Evolutionary conservation across 2,329 filamentous ascomycete genomes (phyloP).

Genomic region (Aspergillus sclerotialis): DNA sequence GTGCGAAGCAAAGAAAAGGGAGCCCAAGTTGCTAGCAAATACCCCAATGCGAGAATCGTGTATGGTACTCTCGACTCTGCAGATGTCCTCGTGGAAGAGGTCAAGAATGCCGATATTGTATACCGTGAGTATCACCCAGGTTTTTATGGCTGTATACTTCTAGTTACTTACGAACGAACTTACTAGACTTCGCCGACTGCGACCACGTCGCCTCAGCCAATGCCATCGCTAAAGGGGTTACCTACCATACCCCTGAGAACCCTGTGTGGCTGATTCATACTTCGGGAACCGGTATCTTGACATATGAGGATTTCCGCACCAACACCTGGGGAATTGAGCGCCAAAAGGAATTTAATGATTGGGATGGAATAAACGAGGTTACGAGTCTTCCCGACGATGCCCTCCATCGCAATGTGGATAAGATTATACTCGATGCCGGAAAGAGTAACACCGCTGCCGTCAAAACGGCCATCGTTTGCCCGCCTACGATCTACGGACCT

Average conservation of each 20-base stretch:
- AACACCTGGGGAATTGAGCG: conserved; percentile 34
- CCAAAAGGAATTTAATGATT: conserved; percentile 40
- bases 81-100: conserved; percentile 35
- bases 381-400: conserved; percentile 35
- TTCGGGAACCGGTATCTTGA: conserved; percentile 38
- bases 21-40: conserved; percentile 29
- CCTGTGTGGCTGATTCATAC: conserved; percentile 40
- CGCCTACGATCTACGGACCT: conserved; percentile 36
- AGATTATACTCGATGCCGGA: conserved; percentile 28
- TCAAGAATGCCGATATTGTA: conserved; percentile 42
- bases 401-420: conserved; percentile 34
- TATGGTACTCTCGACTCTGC: conserved; percentile 37
- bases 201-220: conserved; percentile 37
- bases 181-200: conserved; percentile 33
- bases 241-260: conserved; percentile 25
- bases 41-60: conserved; percentile 36
- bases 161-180: conserved; percentile 3
- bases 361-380: conserved; percentile 37
- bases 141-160: too few relatives aligned
- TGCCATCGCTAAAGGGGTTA: conserved; percentile 35
- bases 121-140: conserved; percentile 33
- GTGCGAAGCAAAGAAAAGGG: conserved; percentile 40
- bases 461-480: conserved; percentile 34
- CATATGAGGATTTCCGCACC: conserved; percentile 34
- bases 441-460: conserved; percentile 19